Evolutionary conservation across 1,139 yeast species (phyloP), one percentile per base, ranked within the genome.

Genomic region (Meyerozyma elateridarum): DNA sequence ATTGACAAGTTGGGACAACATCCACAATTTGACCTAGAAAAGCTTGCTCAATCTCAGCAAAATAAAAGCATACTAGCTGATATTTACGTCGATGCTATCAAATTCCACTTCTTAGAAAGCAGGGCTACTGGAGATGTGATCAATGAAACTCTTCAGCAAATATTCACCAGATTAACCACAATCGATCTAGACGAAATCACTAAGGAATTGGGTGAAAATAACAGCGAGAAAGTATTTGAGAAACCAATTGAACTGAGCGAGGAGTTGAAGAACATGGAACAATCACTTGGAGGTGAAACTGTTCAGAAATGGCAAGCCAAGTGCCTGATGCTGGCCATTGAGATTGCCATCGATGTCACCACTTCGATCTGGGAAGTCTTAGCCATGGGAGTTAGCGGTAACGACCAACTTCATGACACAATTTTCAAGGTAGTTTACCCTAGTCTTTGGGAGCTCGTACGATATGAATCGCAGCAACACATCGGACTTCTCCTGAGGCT

Each of bases 341-440:
- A 85, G 46, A 68, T 80, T 1, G 66, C 83, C 0, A 59, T 88
- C 24, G 96, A 89, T 50, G 56, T 89, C 22, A 64, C 85, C 20
- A 78, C 96, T 1, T 80, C 91, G 1, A 62, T 80, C 6, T 73
- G 85, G 45, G 96, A 89, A 51, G 79, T 52, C 34, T 50, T 65
- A 25, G 59, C 71, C 3, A 40, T 55, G 7, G 51, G 53, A 32
- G 69, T 61, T 27, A 38, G 39, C 9, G 29, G 33, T 25, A n/a
- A 8, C 17, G 8, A 24, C n/a, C 9, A 24, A 5, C 9, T 24
- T 7, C 8, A 6, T 11, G 13, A 17, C 6, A 24, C 27, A 12
- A 18, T 24, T 9, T 14, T 24, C 12, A 38, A 36, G 15, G 42
- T 38, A 14, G 18, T 37, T 13, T 55, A 65, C 28, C 75, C 79